Evolutionary conservation across 2,329 filamentous ascomycete genomes (phyloP).

Genomic region (Ophiostoma perfectum): DNA sequence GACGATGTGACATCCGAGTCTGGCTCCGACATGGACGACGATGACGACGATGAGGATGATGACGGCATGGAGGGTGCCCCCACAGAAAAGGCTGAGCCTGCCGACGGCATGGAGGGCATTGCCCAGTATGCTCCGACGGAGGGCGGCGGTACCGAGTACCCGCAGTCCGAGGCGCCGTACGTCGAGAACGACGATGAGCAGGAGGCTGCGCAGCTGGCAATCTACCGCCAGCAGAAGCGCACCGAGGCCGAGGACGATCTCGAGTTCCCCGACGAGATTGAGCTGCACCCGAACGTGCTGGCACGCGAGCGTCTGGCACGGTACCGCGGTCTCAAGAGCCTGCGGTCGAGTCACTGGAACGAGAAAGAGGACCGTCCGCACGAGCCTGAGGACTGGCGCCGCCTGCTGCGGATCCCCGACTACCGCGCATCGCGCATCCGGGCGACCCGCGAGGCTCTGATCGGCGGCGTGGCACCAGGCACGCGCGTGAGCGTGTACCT

Average conservation of each 20-base stretch:
- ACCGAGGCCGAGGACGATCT: slow-evolving; percentile 86
- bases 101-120: slow-evolving; percentile 70
- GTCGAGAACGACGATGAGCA: slow-evolving; percentile 78
- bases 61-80: slow-evolving; percentile 43
- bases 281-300: slow-evolving; percentile 79
- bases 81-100: slow-evolving; percentile 59
- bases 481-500: slow-evolving; percentile 78
- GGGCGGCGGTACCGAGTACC: slow-evolving; percentile 68
- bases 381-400: slow-evolving; percentile 84
- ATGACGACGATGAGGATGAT: slow-evolving; percentile 45
- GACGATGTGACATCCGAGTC: slow-evolving; percentile 70
- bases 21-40: slow-evolving; percentile 74
- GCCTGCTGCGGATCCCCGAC: slow-evolving; percentile 80
- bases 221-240: slow-evolving; percentile 71
- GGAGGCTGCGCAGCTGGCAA: slow-evolving; percentile 68
- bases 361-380: slow-evolving; percentile 78
- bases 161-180: slow-evolving; percentile 82
- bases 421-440: slow-evolving; percentile 78
- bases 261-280: slow-evolving; percentile 96
- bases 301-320: slow-evolving; percentile 79
- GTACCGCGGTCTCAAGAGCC: slow-evolving; percentile 87
- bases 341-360: slow-evolving; percentile 84
- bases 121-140: slow-evolving; percentile 66
- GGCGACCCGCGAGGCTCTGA: slow-evolving; percentile 71
- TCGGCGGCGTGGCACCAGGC: slow-evolving; percentile 81